Percentiles rank a stretch among this genome's conserved stretches.
These are phyloP conservation scores for Skeletonema menzelii DNA, from an alignment of 108 stramenopile genomes.

Conservation along the genomic window DNA sequence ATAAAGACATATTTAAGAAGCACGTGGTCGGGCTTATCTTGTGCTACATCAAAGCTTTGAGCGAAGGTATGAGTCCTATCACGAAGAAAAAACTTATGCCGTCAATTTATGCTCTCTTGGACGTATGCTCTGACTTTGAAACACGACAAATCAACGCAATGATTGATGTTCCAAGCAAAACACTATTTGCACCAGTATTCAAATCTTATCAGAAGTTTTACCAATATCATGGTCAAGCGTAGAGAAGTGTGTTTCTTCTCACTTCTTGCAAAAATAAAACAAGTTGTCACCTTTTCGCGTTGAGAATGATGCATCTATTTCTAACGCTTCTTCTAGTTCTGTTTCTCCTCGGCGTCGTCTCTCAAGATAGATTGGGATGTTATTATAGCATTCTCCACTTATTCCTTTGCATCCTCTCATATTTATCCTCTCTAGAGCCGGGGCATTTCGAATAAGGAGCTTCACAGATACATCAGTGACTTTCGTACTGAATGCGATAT, in stretches of 20 bases:
- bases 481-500: slow-evolving; percentile 8
- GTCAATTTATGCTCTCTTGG: slow-evolving; percentile 68
- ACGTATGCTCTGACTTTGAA: slow-evolving; percentile 74
- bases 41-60: slow-evolving; percentile 60
- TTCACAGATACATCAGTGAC: slow-evolving; percentile 7
- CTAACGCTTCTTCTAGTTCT: neutral
- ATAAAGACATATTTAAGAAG: slow-evolving; percentile 87
- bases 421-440: slow-evolving; percentile 8
- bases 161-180: slow-evolving; percentile 61
- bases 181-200: slow-evolving; percentile 65
- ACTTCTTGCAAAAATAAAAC: slow-evolving; percentile 5
- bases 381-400: slow-evolving; percentile 8
- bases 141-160: slow-evolving; percentile 69
- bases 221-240: slow-evolving; percentile 78
- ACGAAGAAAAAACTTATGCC: slow-evolving; percentile 55
- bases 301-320: slow-evolving; percentile 5
- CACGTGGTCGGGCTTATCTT: slow-evolving; percentile 73
- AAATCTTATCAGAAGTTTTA: slow-evolving; percentile 70
- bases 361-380: slow-evolving; percentile 2
- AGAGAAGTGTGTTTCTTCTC: slow-evolving; percentile 1
- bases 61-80: slow-evolving; percentile 40
- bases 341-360: slow-evolving; percentile 1
- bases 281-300: slow-evolving; percentile 9
- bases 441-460: neutral
- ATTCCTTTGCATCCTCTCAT: slow-evolving; percentile 13